phyloP scores from a whole-genome alignment of 441 rosid species.

The Dalechampia spathulata region DNA sequence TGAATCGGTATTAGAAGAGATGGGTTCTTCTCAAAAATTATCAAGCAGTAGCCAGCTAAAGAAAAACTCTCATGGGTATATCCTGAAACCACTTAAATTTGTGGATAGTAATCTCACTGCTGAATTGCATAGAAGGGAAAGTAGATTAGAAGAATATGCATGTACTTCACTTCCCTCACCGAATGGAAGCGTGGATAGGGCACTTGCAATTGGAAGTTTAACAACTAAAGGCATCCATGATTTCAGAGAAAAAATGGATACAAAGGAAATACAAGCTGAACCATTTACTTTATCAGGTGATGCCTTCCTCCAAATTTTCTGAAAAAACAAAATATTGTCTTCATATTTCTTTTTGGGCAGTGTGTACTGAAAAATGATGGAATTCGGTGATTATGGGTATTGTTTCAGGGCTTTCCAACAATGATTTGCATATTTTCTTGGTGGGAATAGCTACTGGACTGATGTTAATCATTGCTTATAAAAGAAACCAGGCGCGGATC shows the following conservation, averaged over 20 bases:
- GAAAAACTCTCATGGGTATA: slow-evolving; percentile 9
- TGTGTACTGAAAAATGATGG: too few relatives aligned
- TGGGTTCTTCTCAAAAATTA: slow-evolving; percentile 7
- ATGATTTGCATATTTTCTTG: slow-evolving; percentile 16
- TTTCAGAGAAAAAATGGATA: not conserved
- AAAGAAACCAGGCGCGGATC: too few relatives aligned
- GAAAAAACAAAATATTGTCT: not conserved
- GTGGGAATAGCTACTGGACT: slow-evolving; percentile 23
- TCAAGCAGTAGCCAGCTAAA: slow-evolving; percentile 4
- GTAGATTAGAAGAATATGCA: slow-evolving; percentile 8
- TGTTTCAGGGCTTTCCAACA: slow-evolving; percentile 19
- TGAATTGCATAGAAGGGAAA: slow-evolving; percentile 6
- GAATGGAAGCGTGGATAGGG: not conserved
- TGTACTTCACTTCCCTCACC: slow-evolving; percentile 6
- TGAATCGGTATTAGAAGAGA: slow-evolving; percentile 1
- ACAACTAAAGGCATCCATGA: slow-evolving; percentile 9
- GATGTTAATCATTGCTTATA: slow-evolving; percentile 3
- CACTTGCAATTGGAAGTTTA: slow-evolving; percentile 17
- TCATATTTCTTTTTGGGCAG: too few relatives aligned
- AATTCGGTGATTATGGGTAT: not conserved
- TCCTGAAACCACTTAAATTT: slow-evolving; percentile 16
- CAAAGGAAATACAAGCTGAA: not conserved
- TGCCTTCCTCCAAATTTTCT: not conserved
- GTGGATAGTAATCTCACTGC: slow-evolving; percentile 1
- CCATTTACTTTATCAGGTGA: slow-evolving; percentile 12